These are phyloP conservation scores for Xylaria flabelliformis DNA, from an alignment of 495 filamentous ascomycete genomes.

Conservation along the genomic window DNA sequence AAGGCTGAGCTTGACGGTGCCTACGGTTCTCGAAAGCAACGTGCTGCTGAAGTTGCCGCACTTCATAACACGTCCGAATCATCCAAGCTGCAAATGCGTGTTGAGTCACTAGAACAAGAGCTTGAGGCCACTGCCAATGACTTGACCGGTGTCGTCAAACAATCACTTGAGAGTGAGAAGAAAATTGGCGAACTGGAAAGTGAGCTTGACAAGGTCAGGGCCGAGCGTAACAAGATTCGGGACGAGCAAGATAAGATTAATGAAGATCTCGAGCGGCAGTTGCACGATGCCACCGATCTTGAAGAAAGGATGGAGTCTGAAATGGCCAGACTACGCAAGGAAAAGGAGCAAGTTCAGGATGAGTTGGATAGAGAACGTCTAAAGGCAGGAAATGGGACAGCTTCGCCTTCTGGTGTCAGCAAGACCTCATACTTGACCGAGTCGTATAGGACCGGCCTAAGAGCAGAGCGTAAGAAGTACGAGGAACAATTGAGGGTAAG, in stretches of 20 bases:
- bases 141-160: constrained; percentile 85
- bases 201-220: constrained; percentile 50
- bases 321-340: constrained; percentile 41
- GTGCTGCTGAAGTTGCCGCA: constrained; percentile 76
- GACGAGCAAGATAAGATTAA: constrained; percentile 43
- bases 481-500: constrained; percentile 57
- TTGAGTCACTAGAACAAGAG: constrained; percentile 75
- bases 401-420: constrained; percentile 33
- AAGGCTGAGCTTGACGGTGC: constrained; percentile 95
- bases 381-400: constrained; percentile 34
- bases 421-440: constrained; percentile 44
- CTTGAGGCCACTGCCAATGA: constrained; percentile 82
- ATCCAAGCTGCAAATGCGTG: constrained; percentile 64
- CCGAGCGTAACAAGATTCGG: constrained; percentile 42
- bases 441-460: constrained; percentile 44
- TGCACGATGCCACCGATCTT: constrained; percentile 37
- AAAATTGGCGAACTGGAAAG: constrained; percentile 79
- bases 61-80: constrained; percentile 71
- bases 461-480: constrained; percentile 59
- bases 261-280: constrained; percentile 39
- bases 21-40: constrained; percentile 78
- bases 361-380: constrained; percentile 53
- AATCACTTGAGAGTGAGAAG: constrained; percentile 84
- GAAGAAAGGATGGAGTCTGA: constrained; percentile 45
- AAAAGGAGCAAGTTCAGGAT: constrained; percentile 47